These are phyloP conservation scores for Lactarius psammicola DNA, from an alignment of 768 basidiomycete genomes.

Conservation along the genomic window DNA sequence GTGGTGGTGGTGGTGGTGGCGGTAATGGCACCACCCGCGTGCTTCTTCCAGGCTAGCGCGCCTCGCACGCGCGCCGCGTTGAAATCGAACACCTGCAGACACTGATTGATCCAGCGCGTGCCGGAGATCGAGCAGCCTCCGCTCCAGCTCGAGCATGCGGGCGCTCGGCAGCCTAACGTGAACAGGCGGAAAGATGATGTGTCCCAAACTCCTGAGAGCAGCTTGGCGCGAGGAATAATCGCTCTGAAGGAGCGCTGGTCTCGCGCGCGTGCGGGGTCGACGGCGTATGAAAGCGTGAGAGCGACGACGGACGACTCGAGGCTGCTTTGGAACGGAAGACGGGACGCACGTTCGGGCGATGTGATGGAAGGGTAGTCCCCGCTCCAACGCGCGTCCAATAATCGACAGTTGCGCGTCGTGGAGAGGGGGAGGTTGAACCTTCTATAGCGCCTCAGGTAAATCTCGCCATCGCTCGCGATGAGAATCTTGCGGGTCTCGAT, in stretches of 20 bases:
- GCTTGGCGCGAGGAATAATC: slow-evolving; percentile 4
- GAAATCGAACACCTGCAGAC: slow-evolving; percentile 9
- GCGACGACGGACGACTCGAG: slow-evolving; percentile 8
- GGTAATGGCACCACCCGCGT: too few relatives aligned
- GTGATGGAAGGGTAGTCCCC: neutral
- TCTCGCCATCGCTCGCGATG: neutral
- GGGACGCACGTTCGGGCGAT: neutral
- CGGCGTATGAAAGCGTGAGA: neutral
- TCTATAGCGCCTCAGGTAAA: neutral
- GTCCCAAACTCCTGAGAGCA: neutral
- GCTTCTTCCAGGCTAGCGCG: neutral
- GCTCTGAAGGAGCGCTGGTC: neutral
- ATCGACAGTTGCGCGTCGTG: too few relatives aligned
- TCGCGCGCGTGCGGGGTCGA: neutral
- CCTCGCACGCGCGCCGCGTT: neutral
- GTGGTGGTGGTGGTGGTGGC: too few relatives aligned
- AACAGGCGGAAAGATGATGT: neutral
- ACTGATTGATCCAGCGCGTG: slow-evolving; percentile 10
- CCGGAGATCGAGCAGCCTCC: neutral
- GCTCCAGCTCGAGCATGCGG: neutral
- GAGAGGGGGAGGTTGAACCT: neutral
- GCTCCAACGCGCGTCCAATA: neutral
- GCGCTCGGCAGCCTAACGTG: neutral
- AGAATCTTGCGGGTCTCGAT: slow-evolving; percentile 12
- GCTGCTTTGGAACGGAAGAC: slow-evolving; percentile 5